phyloP scores from a whole-genome alignment of 2,329 filamentous ascomycete genomes.

The Salinomyces thailandicus region DNA sequence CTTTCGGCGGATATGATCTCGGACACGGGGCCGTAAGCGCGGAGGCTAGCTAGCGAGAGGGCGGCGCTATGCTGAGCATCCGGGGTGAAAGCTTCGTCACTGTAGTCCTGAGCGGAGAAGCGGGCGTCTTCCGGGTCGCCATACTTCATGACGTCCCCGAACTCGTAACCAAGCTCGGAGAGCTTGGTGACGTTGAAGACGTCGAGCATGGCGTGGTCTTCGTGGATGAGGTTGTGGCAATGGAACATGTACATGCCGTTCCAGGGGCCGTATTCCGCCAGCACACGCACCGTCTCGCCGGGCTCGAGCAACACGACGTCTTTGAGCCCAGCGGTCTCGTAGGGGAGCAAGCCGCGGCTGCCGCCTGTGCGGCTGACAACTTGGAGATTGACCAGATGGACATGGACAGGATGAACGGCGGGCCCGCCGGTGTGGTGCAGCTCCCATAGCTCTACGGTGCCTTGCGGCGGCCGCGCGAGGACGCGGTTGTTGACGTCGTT shows the following conservation, averaged over 20 bases:
- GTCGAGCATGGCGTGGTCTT: constrained; percentile 36
- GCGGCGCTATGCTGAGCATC: constrained; percentile 15
- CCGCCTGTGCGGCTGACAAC: constrained; percentile 41
- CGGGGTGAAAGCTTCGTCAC: constrained; percentile 18
- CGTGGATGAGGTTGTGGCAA: constrained; percentile 36
- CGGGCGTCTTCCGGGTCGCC: constrained; percentile 16
- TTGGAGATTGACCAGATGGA: constrained; percentile 50
- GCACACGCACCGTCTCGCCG: constrained; percentile 41
- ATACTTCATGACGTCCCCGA: constrained; percentile 4
- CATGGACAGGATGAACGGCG: constrained; percentile 46
- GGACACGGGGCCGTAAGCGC: constrained; percentile 16
- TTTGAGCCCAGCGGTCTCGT: constrained; percentile 47
- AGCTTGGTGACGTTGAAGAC: constrained; percentile 35
- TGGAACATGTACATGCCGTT: constrained; percentile 39
- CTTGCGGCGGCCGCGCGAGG: constrained; percentile 38
- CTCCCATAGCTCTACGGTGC: constrained; percentile 41
- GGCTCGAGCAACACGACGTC: constrained; percentile 47
- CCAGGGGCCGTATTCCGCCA: constrained; percentile 44
- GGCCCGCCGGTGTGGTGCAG: constrained; percentile 41
- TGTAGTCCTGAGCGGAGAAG: constrained; percentile 19
- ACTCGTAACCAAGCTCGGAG: constrained; percentile 21
- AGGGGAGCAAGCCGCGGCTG: constrained; percentile 36
- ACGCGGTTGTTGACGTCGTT: constrained; percentile 39
- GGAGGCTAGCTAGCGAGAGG: constrained; percentile 15
- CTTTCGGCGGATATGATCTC: constrained; percentile 16